A percentile compares a stretch with the other conserved stretches of the same genome.
These are phyloP conservation scores for Albatrellus ellisii DNA, from an alignment of 768 basidiomycete species.

Conservation along the genomic window DNA sequence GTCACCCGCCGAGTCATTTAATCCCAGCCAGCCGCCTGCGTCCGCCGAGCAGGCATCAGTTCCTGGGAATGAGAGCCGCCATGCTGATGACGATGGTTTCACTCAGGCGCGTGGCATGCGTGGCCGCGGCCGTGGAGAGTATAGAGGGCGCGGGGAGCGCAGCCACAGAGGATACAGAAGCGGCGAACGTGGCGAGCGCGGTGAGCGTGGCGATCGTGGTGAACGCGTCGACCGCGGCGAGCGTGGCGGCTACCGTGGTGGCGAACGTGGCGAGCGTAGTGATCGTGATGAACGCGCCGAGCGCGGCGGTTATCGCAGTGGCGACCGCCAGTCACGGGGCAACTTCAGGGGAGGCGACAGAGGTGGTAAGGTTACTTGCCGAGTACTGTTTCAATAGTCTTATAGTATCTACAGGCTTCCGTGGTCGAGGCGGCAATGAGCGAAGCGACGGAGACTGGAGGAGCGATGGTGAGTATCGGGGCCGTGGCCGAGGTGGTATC, in stretches of 20 bases:
- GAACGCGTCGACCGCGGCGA: slow-evolving; percentile 29
- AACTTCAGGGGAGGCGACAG: no score
- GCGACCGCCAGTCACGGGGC: slow-evolving; percentile 2
- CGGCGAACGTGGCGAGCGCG: slow-evolving; percentile 12
- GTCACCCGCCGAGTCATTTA: slow-evolving; percentile 25
- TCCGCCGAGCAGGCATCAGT: slow-evolving; percentile 14
- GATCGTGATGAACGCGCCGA: slow-evolving; percentile 18
- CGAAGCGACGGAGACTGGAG: slow-evolving; percentile 21
- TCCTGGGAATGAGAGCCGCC: slow-evolving; percentile 17
- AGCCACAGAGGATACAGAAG: slow-evolving; percentile 6
- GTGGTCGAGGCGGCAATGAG: slow-evolving; percentile 19
- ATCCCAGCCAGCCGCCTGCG: slow-evolving; percentile 17
- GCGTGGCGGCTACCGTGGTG: slow-evolving; percentile 13
- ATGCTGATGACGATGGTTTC: slow-evolving; percentile 53
- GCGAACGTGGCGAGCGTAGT: slow-evolving; percentile 18
- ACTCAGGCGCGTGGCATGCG: slow-evolving; percentile 14
- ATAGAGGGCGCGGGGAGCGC: slow-evolving; percentile 10
- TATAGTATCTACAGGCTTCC: slow-evolving; percentile 5
- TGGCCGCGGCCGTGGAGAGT: slow-evolving; percentile 6
- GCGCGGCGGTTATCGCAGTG: slow-evolving; percentile 7
- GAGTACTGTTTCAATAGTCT: background rate
- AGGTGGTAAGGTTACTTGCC: no score
- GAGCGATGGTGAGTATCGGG: slow-evolving; percentile 16
- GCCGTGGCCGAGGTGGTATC: slow-evolving; percentile 19
- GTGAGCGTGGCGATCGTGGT: slow-evolving; percentile 20